phyloP scores from a whole-genome alignment of 2,329 filamentous ascomycete genomes.

The Colletotrichum higginsianum region DNA sequence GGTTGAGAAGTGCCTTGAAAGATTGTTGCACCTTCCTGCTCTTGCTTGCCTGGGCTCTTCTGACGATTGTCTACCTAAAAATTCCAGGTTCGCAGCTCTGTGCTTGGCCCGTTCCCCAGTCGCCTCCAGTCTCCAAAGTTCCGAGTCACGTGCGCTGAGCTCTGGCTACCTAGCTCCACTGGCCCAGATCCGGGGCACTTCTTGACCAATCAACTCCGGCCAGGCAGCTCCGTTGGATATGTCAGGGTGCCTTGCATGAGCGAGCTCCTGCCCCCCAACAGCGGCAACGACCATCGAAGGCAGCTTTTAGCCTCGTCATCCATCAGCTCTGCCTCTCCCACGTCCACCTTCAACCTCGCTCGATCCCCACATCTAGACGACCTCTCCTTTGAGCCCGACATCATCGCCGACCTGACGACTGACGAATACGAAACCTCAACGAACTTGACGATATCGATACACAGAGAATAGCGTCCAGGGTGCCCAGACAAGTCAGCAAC shows the following conservation, averaged over 20 bases:
- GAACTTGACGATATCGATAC: slow-evolving; percentile 14
- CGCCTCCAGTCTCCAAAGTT: slow-evolving; percentile 11
- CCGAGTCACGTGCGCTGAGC: slow-evolving; percentile 27
- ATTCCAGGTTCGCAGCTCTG: slow-evolving; percentile 31
- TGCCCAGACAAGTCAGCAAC: slow-evolving; percentile 51
- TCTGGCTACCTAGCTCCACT: slow-evolving; percentile 25
- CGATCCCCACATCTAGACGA: slow-evolving; percentile 45
- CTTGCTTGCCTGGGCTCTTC: slow-evolving; percentile 22
- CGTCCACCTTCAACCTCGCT: slow-evolving; percentile 44
- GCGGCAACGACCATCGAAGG: slow-evolving; percentile 52
- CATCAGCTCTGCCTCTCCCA: slow-evolving; percentile 59
- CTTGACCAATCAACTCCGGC: slow-evolving; percentile 23
- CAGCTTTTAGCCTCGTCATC: slow-evolving; percentile 71
- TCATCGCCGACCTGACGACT: slow-evolving; percentile 22
- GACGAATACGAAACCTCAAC: slow-evolving; percentile 22
- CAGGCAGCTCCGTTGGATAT: slow-evolving; percentile 22
- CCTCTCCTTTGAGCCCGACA: slow-evolving; percentile 17
- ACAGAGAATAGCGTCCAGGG: neutral
- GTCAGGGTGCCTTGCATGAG: slow-evolving; percentile 39
- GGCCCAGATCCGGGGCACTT: neutral
- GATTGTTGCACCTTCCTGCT: slow-evolving; percentile 27
- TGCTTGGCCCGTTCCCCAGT: slow-evolving; percentile 17
- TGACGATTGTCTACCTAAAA: slow-evolving; percentile 32
- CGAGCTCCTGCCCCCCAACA: slow-evolving; percentile 39
- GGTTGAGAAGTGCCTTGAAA: slow-evolving; percentile 3